Base-by-base conservation (phyloP, 2,329 filamentous ascomycete genomes). In the Exophiala calicioides region DNA sequence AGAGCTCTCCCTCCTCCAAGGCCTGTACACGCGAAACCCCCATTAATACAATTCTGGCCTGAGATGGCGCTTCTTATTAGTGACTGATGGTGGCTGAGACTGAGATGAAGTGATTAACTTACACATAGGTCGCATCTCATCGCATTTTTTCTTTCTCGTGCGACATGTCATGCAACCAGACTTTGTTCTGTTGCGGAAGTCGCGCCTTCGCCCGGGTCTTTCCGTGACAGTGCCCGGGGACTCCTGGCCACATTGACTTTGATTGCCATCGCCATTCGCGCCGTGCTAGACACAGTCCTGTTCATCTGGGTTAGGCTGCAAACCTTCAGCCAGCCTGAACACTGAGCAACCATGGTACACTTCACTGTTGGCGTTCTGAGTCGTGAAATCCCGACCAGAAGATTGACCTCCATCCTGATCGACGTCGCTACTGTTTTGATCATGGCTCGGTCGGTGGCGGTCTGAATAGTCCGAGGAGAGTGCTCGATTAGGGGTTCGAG, bases 141-240 rank as follows among this genome's bases (percentile, higher is more conserved):
- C 91, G 63, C 93, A 97, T 70, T 97, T 97, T 81, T 97, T 97
- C 78, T 97, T 97, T 48, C 91, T 80, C 64, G 82, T 81, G 50
- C 91, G 80, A 66, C 91, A 97, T 5, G 91, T 97, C 69, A 95
- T 82, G 66, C 91, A 97, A 23, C 90, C 90, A 7, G 90, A 96
- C 71, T 97, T 97, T 15, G 91, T 96, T 49, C 91, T 80, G 67
- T 96, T 95, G 71, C 89, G 95, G 62, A 96, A 97, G 62, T 75
- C 70, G 15, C 74, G 67, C 49, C 76, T 77, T 48, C 74, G 65
- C 55, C 75, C 70, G 62, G 56, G 66, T 44, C 33, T 65, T 60
- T 34, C 68, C 66, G 43, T 62, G 66, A 24, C 62, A 56, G 16
- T 65, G 57, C 21, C 64, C 55, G 41, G n/a, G n/a, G n/a, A 13